Evolutionary conservation across 805 yeast species (phyloP).

Genomic region (Saccharomycopsis fibuligera): DNA sequence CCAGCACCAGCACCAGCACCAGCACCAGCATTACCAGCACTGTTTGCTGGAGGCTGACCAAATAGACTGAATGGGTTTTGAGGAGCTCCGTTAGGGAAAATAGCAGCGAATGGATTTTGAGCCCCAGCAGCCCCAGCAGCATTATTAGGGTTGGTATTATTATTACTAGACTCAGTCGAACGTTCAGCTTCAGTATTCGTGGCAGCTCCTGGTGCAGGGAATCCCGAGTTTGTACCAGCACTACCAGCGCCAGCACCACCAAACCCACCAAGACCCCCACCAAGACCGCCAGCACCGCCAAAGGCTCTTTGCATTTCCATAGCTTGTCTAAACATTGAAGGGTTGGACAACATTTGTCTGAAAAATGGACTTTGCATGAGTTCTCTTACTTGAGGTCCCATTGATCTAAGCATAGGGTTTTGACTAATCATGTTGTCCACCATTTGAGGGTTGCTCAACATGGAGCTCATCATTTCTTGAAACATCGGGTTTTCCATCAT

Average conservation of each 20-base stretch:
- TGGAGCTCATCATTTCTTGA: slow-evolving; percentile 74
- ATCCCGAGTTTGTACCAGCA: slow-evolving; percentile 35
- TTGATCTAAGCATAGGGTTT: slow-evolving; percentile 73
- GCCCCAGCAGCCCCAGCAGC: slow-evolving; percentile 22
- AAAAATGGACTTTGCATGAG: slow-evolving; percentile 79
- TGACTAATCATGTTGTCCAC: slow-evolving; percentile 73
- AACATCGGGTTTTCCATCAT: slow-evolving; percentile 79
- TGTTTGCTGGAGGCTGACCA: slow-evolving; percentile 25
- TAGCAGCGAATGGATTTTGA: slow-evolving; percentile 47
- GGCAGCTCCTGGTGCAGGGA: slow-evolving; percentile 29
- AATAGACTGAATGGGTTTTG: slow-evolving; percentile 36
- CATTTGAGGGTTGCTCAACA: slow-evolving; percentile 86
- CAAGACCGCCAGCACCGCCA: slow-evolving; percentile 32
- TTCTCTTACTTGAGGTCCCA: slow-evolving; percentile 87
- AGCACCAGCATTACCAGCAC: slow-evolving; percentile 24
- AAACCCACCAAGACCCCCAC: slow-evolving; percentile 28
- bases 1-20: slow-evolving; percentile 70
- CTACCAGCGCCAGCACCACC: slow-evolving; percentile 35
- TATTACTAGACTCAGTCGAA: slow-evolving; percentile 5
- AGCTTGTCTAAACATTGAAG: slow-evolving; percentile 77
- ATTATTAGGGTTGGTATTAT: slow-evolving; percentile 19
- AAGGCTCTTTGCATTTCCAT: slow-evolving; percentile 62
- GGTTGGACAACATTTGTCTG: slow-evolving; percentile 75
- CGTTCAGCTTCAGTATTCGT: slow-evolving; percentile 22
- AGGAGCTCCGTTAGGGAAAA: slow-evolving; percentile 32